These are phyloP conservation scores for Dovyalis caffra DNA, from an alignment of 345 rosid genomes.

Conservation along the genomic window DNA sequence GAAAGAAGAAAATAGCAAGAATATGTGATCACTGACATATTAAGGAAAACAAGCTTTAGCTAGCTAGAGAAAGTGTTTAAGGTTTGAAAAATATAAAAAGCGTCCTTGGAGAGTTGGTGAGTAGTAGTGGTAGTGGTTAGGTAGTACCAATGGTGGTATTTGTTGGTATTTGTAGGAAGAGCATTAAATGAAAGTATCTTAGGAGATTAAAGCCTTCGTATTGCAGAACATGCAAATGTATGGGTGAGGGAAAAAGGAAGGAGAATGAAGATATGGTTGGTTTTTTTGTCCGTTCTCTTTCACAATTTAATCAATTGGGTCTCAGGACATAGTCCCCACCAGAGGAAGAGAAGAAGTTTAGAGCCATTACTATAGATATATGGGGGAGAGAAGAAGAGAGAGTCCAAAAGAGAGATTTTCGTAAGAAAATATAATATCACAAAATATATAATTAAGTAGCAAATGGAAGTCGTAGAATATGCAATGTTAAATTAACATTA, in stretches of 20 bases:
- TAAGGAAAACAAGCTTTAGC: neutral
- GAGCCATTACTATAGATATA: constrained; percentile 7
- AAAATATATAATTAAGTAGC: neutral
- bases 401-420: constrained; percentile 32
- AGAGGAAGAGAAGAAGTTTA: constrained; percentile 22
- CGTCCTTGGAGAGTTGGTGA: neutral
- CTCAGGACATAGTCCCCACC: constrained; percentile 33
- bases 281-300: constrained; percentile 39
- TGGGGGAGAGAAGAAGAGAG: constrained; percentile 1
- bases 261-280: constrained; percentile 36
- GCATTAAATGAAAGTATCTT: constrained; percentile 47
- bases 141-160: constrained; percentile 1
- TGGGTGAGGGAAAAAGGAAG: constrained; percentile 35
- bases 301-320: constrained; percentile 32
- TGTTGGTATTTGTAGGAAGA: constrained; percentile 26
- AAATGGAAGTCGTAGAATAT: neutral
- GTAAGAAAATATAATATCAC: neutral
- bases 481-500: neutral
- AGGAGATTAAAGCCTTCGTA: constrained; percentile 21
- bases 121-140: neutral
- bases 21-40: constrained; percentile 31
- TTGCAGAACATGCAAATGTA: constrained; percentile 56
- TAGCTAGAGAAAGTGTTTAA: neutral
- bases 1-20: constrained; percentile 30
- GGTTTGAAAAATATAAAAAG: neutral